phyloP scores from a whole-genome alignment of 768 basidiomycete genomes.

The Boletus rufocinnamomeus region DNA sequence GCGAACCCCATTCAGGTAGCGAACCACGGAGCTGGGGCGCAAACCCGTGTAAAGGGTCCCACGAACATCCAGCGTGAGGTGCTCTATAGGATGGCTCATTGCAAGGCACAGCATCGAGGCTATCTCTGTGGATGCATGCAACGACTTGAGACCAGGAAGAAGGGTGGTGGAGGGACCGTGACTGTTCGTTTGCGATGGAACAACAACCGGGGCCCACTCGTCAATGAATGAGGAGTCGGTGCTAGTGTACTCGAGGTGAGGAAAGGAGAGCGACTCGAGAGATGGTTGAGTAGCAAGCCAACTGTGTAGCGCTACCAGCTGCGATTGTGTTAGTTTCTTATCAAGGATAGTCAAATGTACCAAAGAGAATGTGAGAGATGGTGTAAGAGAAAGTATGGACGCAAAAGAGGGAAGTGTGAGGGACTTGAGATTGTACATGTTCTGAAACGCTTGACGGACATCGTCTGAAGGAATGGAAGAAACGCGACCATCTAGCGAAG shows the following conservation, averaged over 20 bases:
- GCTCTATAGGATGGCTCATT: constrained; percentile 19
- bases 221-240: constrained; percentile 1
- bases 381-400: constrained; percentile 21
- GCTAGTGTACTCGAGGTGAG: constrained; percentile 23
- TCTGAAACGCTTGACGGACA: constrained; percentile 29
- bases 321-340: constrained; percentile 23
- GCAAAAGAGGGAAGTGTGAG: constrained; percentile 31
- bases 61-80: constrained; percentile 27
- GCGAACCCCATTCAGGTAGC: constrained; percentile 30
- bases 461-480: constrained; percentile 17
- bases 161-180: constrained; percentile 3
- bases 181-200: not conserved
- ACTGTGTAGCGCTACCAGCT: constrained; percentile 21
- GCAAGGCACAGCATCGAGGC: constrained; percentile 23
- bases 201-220: constrained; percentile 10
- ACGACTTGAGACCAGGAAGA: constrained; percentile 29
- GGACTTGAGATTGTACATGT: constrained; percentile 32
- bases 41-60: constrained; percentile 33
- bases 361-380: constrained; percentile 25
- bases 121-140: constrained; percentile 31
- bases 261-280: constrained; percentile 32
- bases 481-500: constrained; percentile 6
- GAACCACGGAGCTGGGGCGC: constrained; percentile 30
- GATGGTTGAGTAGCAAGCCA: constrained; percentile 29
- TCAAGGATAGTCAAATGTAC: constrained; percentile 34